A percentile compares a stretch with the other conserved stretches of the same genome.
Conservation (phyloP, 805 yeast genomes). For the Wickerhamomyces strasburgensis region DNA sequence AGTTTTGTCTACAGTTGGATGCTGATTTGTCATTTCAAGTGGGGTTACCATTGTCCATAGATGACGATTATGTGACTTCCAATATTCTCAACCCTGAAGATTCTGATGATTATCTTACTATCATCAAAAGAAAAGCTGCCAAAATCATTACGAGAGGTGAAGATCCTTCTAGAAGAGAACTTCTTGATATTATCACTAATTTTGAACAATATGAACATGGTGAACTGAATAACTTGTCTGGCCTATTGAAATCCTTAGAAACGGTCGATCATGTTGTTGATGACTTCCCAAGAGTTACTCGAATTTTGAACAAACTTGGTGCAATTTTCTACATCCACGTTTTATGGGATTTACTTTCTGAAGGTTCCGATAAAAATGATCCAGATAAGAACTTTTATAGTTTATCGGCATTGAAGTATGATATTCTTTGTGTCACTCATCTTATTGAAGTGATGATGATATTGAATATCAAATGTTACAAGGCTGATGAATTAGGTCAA, state of each 20-base stretch:
- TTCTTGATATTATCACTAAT: constrained; percentile 8
- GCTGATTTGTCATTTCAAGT: constrained; percentile 12
- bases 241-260: constrained; percentile 5
- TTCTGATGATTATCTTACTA: constrained; percentile 4
- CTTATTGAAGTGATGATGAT: constrained; percentile 18
- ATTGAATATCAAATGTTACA: constrained; percentile 9
- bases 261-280: constrained; percentile 5
- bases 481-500: constrained; percentile 2
- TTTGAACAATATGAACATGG: constrained; percentile 17
- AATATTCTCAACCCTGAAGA: background rate
- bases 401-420: constrained; percentile 20
- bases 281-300: constrained; percentile 1
- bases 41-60: constrained; percentile 22
- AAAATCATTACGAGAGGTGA: constrained; percentile 4
- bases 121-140: constrained; percentile 12
- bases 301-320: constrained; percentile 8
- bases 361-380: constrained; percentile 9
- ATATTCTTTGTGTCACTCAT: constrained; percentile 17
- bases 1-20: constrained; percentile 14
- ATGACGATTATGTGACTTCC: constrained; percentile 12
- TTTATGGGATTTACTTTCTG: constrained; percentile 17
- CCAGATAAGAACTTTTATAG: constrained; percentile 8
- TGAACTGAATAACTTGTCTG: constrained; percentile 6
- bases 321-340: constrained; percentile 11
- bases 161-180: constrained; percentile 12